Evolutionary conservation across 768 basidiomycete species (phyloP).

Genomic region (Hypsizygus marmoreus): DNA sequence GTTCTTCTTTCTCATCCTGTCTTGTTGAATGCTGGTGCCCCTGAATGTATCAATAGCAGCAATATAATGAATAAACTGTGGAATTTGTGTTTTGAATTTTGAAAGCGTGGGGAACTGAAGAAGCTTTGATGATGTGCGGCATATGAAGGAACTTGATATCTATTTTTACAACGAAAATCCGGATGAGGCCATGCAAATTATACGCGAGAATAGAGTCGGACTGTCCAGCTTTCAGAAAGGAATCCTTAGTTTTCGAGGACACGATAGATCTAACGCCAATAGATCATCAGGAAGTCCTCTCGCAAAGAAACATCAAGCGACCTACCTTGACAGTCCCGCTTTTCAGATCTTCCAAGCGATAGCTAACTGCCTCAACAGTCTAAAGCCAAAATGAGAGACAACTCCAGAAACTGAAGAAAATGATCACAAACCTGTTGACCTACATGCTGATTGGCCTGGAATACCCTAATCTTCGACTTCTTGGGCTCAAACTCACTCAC

Average conservation of each 20-base stretch:
- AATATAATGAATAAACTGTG: too few relatives aligned
- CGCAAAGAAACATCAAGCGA: slow-evolving; percentile 9
- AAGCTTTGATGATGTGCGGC: too few relatives aligned
- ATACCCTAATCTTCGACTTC: slow-evolving; percentile 83
- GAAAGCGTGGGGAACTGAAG: too few relatives aligned
- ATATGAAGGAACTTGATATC: not conserved
- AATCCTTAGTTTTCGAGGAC: slow-evolving; percentile 41
- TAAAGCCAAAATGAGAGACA: slow-evolving; percentile 14
- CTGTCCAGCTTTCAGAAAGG: too few relatives aligned
- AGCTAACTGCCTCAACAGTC: slow-evolving; percentile 79
- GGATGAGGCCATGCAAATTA: not conserved
- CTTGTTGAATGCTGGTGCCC: too few relatives aligned
- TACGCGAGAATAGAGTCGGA: not conserved
- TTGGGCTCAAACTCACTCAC: slow-evolving; percentile 82
- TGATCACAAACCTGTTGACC: slow-evolving; percentile 67
- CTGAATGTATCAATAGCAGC: too few relatives aligned
- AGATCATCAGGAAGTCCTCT: not conserved
- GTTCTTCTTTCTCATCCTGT: slow-evolving; percentile 1
- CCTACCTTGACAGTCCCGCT: slow-evolving; percentile 78
- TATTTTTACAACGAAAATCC: slow-evolving; percentile 4
- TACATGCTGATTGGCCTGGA: slow-evolving; percentile 86
- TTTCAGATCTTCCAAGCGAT: slow-evolving; percentile 87
- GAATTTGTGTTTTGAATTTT: too few relatives aligned
- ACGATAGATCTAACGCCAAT: slow-evolving; percentile 39
- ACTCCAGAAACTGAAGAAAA: slow-evolving; percentile 1